Evolutionary conservation across 2,329 filamentous ascomycete species (phyloP).

Genomic region (Arthrinium puccinioides): DNA sequence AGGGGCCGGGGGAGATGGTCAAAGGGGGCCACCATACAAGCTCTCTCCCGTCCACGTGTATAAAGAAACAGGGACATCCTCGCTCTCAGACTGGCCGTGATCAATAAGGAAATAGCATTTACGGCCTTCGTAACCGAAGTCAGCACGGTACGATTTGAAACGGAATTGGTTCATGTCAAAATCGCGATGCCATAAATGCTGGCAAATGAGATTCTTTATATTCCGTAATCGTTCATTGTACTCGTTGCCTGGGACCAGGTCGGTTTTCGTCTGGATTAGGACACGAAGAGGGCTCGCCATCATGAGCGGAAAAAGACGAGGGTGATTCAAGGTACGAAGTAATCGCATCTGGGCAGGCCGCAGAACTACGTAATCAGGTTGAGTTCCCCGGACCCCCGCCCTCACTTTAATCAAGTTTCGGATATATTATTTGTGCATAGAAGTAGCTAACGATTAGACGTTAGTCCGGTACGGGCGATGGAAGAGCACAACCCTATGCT

Average conservation of each 20-base stretch:
- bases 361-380: too few relatives aligned
- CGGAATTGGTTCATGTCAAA: conserved; percentile 9
- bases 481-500: too few relatives aligned
- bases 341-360: too few relatives aligned
- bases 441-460: too few relatives aligned
- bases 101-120: conserved; percentile 13
- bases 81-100: conserved; percentile 7
- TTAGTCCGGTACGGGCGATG: too few relatives aligned
- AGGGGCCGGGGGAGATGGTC: background rate
- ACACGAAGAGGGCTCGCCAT: conserved; percentile 1
- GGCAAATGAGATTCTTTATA: conserved; percentile 12
- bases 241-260: conserved; percentile 10
- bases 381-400: too few relatives aligned
- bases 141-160: conserved; percentile 7
- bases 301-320: background rate
- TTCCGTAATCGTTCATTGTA: conserved; percentile 9
- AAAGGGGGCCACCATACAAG: background rate
- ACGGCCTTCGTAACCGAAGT: conserved; percentile 9
- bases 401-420: too few relatives aligned
- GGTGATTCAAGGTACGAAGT: too few relatives aligned
- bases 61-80: conserved; percentile 11
- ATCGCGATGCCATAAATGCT: conserved; percentile 12
- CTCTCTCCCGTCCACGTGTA: conserved; percentile 11
- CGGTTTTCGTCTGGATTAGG: conserved; percentile 10
- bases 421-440: too few relatives aligned